phyloP scores from a whole-genome alignment of 2,329 filamentous ascomycete genomes.

The Arthrobotrys entomopaga region DNA sequence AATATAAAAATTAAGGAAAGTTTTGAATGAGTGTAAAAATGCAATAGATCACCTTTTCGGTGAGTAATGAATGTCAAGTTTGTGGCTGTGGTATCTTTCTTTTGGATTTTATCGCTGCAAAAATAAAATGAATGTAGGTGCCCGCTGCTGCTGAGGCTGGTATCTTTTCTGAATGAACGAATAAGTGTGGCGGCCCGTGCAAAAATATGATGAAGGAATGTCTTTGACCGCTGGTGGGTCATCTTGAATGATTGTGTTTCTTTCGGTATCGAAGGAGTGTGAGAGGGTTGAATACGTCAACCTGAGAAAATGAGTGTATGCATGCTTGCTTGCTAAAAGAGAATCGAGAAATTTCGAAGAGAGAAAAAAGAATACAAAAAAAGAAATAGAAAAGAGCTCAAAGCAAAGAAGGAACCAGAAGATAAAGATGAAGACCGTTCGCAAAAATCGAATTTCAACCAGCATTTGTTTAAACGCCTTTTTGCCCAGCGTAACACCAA shows the following conservation, averaged over 20 bases:
- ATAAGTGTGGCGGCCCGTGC: background rate
- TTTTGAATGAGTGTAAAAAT: slow-evolving; percentile 39
- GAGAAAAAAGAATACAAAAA: background rate
- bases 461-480: slow-evolving; percentile 37
- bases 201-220: slow-evolving; percentile 28
- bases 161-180: slow-evolving; percentile 12
- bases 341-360: no score
- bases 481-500: slow-evolving; percentile 39
- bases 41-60: background rate
- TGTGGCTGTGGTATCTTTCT: slow-evolving; percentile 10
- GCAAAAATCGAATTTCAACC: slow-evolving; percentile 19
- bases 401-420: slow-evolving; percentile 16
- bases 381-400: background rate
- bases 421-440: slow-evolving; percentile 21
- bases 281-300: slow-evolving; percentile 40
- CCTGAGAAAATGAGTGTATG: slow-evolving; percentile 7
- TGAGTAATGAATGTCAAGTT: slow-evolving; percentile 34
- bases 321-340: background rate
- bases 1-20: slow-evolving; percentile 44
- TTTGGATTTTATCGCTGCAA: slow-evolving; percentile 1
- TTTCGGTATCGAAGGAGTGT: slow-evolving; percentile 25
- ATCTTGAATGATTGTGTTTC: slow-evolving; percentile 25
- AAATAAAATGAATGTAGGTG: slow-evolving; percentile 15
- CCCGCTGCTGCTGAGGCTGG: slow-evolving; percentile 3
- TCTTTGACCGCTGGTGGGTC: slow-evolving; percentile 7